Evolutionary conservation across 1,284 basidiomycete genomes (phyloP).

Genomic region (Irpex sp.): DNA sequence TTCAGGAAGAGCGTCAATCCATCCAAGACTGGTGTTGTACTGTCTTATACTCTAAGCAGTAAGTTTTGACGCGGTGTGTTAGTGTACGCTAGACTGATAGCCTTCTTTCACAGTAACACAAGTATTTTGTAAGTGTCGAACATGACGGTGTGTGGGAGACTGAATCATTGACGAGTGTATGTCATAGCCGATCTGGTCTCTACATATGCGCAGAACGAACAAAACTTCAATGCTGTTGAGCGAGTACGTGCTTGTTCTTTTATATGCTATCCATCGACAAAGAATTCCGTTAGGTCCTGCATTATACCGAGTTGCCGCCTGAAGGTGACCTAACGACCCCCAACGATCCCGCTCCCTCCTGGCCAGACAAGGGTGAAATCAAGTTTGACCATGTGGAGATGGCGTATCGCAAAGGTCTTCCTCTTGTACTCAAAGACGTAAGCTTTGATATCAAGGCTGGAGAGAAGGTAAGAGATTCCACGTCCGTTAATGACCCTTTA

Average conservation of each 20-base stretch:
- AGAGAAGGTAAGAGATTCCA: slow-evolving; percentile 51
- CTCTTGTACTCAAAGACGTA: slow-evolving; percentile 68
- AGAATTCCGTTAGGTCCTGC: slow-evolving; percentile 33
- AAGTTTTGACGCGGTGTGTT: slow-evolving; percentile 22
- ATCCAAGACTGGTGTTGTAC: slow-evolving; percentile 55
- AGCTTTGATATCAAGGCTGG: slow-evolving; percentile 62
- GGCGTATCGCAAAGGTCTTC: slow-evolving; percentile 69
- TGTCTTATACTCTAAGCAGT: slow-evolving; percentile 63
- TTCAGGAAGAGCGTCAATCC: slow-evolving; percentile 47
- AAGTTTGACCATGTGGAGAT: slow-evolving; percentile 61
- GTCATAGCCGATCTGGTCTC: slow-evolving; percentile 50
- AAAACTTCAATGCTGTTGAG: slow-evolving; percentile 74
- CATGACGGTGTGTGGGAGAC: background rate
- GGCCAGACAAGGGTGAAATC: slow-evolving; percentile 66
- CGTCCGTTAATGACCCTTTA: background rate
- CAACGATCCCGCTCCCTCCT: slow-evolving; percentile 54
- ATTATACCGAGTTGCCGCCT: slow-evolving; percentile 50
- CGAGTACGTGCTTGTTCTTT: slow-evolving; percentile 26
- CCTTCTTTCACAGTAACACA: slow-evolving; percentile 42
- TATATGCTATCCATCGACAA: background rate
- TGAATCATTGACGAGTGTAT: background rate
- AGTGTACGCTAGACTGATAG: too few species aligned
- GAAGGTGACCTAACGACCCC: slow-evolving; percentile 43
- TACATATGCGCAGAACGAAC: slow-evolving; percentile 58
- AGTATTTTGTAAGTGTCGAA: slow-evolving; percentile 42